Evolutionary conservation across 2,329 filamentous ascomycete genomes (phyloP).

Genomic region (Aspergillus brunneoviolaceus): DNA sequence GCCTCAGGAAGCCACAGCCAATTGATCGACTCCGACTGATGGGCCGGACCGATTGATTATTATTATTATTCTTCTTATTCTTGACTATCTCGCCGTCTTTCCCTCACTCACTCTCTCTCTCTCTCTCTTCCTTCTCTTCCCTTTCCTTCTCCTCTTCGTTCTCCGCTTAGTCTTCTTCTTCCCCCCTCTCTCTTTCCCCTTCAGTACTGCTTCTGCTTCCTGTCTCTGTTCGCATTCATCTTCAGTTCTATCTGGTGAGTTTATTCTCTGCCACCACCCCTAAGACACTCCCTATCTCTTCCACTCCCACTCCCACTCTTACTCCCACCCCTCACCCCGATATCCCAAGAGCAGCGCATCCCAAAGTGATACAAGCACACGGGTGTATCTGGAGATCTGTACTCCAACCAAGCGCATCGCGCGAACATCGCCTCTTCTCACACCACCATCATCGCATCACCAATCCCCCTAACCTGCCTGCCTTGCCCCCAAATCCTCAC

Average conservation of each 20-base stretch:
- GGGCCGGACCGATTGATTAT: neutral
- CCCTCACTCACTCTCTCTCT: slow-evolving; percentile 7
- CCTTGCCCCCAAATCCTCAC: too few relatives aligned
- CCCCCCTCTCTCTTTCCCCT: slow-evolving; percentile 7
- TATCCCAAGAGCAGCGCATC: too few relatives aligned
- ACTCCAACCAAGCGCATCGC: too few relatives aligned
- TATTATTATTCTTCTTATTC: neutral
- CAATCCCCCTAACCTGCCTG: too few relatives aligned
- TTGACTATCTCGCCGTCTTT: neutral
- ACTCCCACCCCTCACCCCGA: too few relatives aligned
- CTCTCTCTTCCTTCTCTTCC: slow-evolving; percentile 5
- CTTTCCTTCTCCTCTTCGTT: slow-evolving; percentile 12
- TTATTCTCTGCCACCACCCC: neutral
- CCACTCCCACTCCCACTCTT: neutral
- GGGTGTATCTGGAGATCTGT: too few relatives aligned
- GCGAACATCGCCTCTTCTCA: too few relatives aligned
- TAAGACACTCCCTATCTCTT: neutral
- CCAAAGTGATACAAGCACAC: too few relatives aligned
- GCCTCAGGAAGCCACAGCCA: slow-evolving; percentile 5
- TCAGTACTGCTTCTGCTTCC: slow-evolving; percentile 7
- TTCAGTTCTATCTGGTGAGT: slow-evolving; percentile 1
- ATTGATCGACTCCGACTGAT: slow-evolving; percentile 1
- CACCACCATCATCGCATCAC: too few relatives aligned
- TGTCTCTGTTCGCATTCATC: slow-evolving; percentile 4
- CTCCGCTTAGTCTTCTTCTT: slow-evolving; percentile 7